These are phyloP conservation scores for Ophiocordyceps camponoti-leonardi DNA, from an alignment of 2,329 filamentous ascomycete species.

Conservation along the genomic window DNA sequence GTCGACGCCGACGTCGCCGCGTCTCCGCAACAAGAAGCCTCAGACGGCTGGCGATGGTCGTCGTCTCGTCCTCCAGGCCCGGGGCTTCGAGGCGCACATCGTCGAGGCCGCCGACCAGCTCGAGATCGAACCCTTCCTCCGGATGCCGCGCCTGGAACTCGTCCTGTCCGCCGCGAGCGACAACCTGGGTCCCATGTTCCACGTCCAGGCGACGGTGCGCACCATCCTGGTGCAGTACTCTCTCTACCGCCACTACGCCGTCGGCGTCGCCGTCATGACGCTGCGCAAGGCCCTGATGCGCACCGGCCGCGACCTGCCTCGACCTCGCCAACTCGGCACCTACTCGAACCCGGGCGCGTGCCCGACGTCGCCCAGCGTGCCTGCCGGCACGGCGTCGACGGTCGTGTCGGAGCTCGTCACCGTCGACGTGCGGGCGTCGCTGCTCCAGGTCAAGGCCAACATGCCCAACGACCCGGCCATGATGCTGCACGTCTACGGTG, in stretches of 20 bases:
- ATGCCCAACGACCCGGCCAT: slow-evolving; percentile 81
- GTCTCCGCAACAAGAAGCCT: slow-evolving; percentile 33
- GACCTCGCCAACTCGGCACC: slow-evolving; percentile 14
- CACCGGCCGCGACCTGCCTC: slow-evolving; percentile 24
- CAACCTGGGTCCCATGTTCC: slow-evolving; percentile 70
- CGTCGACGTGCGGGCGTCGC: slow-evolving; percentile 62
- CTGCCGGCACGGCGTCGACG: slow-evolving; percentile 15
- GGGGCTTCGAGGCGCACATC: slow-evolving; percentile 77
- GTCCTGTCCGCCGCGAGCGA: slow-evolving; percentile 75
- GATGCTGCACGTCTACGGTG: slow-evolving; percentile 72
- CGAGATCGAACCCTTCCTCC: slow-evolving; percentile 73
- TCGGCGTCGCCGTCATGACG: slow-evolving; percentile 66
- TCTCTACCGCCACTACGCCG: slow-evolving; percentile 79
- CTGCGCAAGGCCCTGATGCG: slow-evolving; percentile 52
- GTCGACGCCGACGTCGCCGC: slow-evolving; percentile 17
- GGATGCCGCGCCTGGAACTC: slow-evolving; percentile 72
- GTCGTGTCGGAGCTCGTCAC: slow-evolving; percentile 50
- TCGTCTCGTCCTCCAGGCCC: slow-evolving; percentile 61
- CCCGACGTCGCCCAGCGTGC: slow-evolving; percentile 11
- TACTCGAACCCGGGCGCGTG: slow-evolving; percentile 14
- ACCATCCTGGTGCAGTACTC: slow-evolving; percentile 79
- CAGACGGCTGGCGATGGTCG: slow-evolving; percentile 56
- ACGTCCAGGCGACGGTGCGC: slow-evolving; percentile 66
- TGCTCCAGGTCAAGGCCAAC: slow-evolving; percentile 75
- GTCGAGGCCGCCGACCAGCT: slow-evolving; percentile 74